These are phyloP conservation scores for Phytophthora ramorum DNA, from an alignment of 352 stramenopile genomes.

Conservation along the genomic window DNA sequence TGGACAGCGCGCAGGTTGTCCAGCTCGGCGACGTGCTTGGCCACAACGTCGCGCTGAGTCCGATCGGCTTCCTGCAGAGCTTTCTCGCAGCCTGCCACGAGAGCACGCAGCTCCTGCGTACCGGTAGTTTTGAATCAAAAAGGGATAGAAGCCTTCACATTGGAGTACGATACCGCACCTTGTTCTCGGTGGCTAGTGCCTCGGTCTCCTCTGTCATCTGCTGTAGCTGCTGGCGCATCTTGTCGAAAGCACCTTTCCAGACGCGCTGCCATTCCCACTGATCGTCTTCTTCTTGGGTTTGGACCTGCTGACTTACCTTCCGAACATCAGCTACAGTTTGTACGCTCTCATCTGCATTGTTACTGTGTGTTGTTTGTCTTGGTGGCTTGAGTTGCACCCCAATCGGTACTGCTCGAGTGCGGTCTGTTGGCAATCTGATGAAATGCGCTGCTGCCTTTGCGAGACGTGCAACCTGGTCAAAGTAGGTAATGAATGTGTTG, in stretches of 20 bases:
- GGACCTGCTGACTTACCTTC: constrained; percentile 54
- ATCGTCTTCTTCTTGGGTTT: constrained; percentile 67
- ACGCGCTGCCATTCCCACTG: constrained; percentile 77
- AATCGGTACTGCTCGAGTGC: constrained; percentile 4
- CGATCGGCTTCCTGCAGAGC: constrained; percentile 45
- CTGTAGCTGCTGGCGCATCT: constrained; percentile 53
- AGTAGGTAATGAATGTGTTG: constrained; percentile 2
- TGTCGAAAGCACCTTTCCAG: constrained; percentile 78
- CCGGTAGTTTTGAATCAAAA: neutral
- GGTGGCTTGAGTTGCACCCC: neutral
- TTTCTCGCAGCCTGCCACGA: constrained; percentile 51
- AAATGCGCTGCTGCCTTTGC: constrained; percentile 17
- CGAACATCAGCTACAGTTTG: constrained; percentile 13
- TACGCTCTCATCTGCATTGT: constrained; percentile 14
- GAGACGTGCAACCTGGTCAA: constrained; percentile 33
- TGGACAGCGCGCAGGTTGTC: constrained; percentile 56
- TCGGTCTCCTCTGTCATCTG: constrained; percentile 39
- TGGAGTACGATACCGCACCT: constrained; percentile 26
- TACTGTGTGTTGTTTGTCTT: constrained; percentile 5
- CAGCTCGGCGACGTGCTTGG: constrained; percentile 52
- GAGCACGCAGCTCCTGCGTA: constrained; percentile 48
- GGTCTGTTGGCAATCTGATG: neutral
- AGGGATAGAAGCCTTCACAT: neutral
- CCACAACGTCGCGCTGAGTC: constrained; percentile 36
- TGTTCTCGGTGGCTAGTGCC: constrained; percentile 50